Evolutionary conservation across 75 land plant genomes (phyloP).

Genomic region (Selaginella tamariscina): DNA sequence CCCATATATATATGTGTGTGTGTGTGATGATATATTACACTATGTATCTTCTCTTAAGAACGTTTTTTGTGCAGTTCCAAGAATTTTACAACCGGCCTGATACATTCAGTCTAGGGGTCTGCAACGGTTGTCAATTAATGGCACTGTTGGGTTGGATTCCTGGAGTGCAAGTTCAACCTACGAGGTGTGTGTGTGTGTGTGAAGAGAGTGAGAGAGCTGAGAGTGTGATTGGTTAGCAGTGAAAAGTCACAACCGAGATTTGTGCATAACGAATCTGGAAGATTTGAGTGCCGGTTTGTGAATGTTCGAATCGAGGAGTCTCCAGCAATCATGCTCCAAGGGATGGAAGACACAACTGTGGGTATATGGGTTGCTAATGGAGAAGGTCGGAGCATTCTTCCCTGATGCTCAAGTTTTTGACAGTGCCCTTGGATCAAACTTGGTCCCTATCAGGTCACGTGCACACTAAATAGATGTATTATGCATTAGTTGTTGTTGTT

Average conservation of each 20-base stretch:
- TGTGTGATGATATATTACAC: too few relatives aligned
- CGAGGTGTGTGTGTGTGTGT: too few relatives aligned
- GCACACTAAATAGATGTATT: too few relatives aligned
- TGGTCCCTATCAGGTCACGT: conserved; percentile 80
- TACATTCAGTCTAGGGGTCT: conserved; percentile 95
- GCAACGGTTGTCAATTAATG: conserved; percentile 99
- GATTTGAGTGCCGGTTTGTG: conserved; percentile 88
- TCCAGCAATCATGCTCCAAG: conserved; percentile 83
- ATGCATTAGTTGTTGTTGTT: too few relatives aligned
- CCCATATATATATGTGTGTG: too few relatives aligned
- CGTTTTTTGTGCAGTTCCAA: conserved; percentile 43
- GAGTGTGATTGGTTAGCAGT: too few relatives aligned
- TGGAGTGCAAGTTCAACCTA: conserved; percentile 49
- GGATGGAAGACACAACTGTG: conserved; percentile 79
- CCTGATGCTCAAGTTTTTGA: conserved; percentile 48
- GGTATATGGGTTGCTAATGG: conserved; percentile 98
- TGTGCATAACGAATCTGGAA: conserved; percentile 86
- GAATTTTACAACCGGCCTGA: conserved; percentile 72
- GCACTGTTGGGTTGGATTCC: conserved; percentile 96
- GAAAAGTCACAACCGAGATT: conserved; percentile 82
- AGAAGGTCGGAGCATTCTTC: conserved; percentile 84
- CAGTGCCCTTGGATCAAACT: conserved; percentile 27
- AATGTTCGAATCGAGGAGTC: conserved; percentile 71
- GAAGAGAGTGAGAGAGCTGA: too few relatives aligned
- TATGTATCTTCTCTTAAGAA: too few relatives aligned